Base-by-base conservation (phyloP, 345 rosid species). In the Brassica carinata region DNA sequence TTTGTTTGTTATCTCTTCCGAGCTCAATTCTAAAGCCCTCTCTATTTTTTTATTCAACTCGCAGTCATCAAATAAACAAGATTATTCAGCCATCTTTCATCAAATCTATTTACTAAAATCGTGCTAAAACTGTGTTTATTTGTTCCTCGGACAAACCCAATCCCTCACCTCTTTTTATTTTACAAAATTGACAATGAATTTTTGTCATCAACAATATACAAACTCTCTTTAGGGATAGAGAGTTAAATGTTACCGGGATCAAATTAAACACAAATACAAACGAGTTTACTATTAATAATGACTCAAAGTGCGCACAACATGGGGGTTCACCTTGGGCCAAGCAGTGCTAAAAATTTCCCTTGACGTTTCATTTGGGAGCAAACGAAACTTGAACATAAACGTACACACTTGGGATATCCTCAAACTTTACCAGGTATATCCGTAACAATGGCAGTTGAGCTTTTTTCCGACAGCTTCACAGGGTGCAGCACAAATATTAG, bases 381-480 rank as follows among this genome's bases (percentile, higher is more conserved):
- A 59, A 23, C 29, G 64, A 59, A 59, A 59, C 64, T 59, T 59
- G 64, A 59, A 19, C 64, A 59, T 59, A 59, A 59, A 59, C 64
- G 64, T 59, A 59, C 29, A 8, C 64, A 5, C 58, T 51, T 51
- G 58, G 5, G 18, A 3, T 9, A 61, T 23, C 64, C n/a, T 61
- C 64, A 23, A 23, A 23, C 31, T 27, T 61, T n/a, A 61, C 64
- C 64, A 61, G 64, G 58, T 51, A 51, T 61, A 61, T 61, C 64
- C 64, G 31, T 61, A 61, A 23, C 64, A 61, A 61, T 61, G 64
- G 31, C 64, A 61, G 64, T 61, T 61, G 31, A 26, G 1, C 14
- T 9, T 61, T 23, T 61, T 61, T 23, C 64, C 64, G 64, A 61
- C 64, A 9, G 64, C 64, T 61, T 61, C 64, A 61, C 64, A 61